Evolutionary conservation across 305 asterid species (phyloP).

Genomic region (Petunia hybrid): DNA sequence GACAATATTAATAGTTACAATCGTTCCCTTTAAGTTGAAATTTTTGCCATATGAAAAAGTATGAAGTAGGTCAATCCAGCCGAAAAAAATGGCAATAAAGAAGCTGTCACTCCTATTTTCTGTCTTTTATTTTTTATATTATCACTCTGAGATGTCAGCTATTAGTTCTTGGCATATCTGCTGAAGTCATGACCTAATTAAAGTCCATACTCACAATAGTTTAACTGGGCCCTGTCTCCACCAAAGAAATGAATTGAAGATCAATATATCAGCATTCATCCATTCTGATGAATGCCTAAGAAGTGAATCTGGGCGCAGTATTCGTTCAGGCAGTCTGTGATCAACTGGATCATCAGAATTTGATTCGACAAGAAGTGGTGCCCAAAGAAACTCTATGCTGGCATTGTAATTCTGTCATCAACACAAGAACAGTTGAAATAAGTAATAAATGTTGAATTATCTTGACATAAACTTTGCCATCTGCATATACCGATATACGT

Average conservation of each 20-base stretch:
- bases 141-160: conserved; percentile 7
- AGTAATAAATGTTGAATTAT: not conserved
- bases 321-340: conserved; percentile 75
- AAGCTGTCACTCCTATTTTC: not conserved
- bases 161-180: not conserved
- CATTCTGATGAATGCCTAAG: conserved; percentile 73
- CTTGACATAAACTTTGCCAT: not conserved
- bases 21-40: not conserved
- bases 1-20: not conserved
- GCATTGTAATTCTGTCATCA: conserved; percentile 70
- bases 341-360: conserved; percentile 82
- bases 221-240: conserved; percentile 93
- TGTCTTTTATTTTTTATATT: not conserved
- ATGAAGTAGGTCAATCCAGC: not conserved
- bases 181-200: not conserved
- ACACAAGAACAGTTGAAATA: not conserved
- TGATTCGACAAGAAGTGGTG: conserved; percentile 92
- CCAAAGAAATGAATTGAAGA: conserved; percentile 90
- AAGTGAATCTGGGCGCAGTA: conserved; percentile 71
- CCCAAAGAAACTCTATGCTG: conserved; percentile 89
- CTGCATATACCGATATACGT: not conserved
- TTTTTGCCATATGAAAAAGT: not conserved
- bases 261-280: conserved; percentile 82
- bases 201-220: conserved; percentile 62
- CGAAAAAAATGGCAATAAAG: not conserved